A percentile compares a stretch with the other conserved stretches of the same genome.
Conservation (phyloP, 2,329 filamentous ascomycete species). For the Hymenoscyphus fructigenus region DNA sequence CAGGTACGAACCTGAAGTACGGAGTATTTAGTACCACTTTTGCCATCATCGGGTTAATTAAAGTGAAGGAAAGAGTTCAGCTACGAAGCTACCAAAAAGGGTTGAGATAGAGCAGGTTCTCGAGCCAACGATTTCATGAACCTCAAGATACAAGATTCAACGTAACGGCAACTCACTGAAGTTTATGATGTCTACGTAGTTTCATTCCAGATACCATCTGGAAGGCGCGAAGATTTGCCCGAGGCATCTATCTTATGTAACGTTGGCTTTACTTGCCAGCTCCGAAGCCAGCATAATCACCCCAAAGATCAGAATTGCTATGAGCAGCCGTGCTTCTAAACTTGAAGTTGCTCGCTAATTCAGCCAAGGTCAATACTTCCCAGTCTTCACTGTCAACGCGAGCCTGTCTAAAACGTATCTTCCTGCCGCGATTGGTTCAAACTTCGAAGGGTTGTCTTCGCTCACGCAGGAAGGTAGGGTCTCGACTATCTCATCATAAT, state of each 20-base stretch:
- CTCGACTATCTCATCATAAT: slow-evolving; percentile 36
- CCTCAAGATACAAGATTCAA: no score
- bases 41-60: background rate
- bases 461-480: slow-evolving; percentile 33
- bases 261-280: background rate
- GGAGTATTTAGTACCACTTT: no score
- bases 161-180: no score
- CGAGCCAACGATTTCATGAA: no score
- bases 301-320: background rate
- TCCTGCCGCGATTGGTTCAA: slow-evolving; percentile 33
- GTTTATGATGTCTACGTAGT: no score
- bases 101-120: no score
- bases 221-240: no score
- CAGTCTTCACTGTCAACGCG: slow-evolving; percentile 31
- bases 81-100: background rate
- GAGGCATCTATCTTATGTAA: no score
- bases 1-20: no score
- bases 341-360: background rate
- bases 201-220: no score
- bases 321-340: background rate
- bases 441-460: slow-evolving; percentile 31
- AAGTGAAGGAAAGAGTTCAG: background rate
- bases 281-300: background rate
- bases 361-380: slow-evolving; percentile 26
- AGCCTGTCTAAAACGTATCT: slow-evolving; percentile 34